Percentiles rank a stretch among this genome's conserved stretches.
phyloP scores from a whole-genome alignment of 768 basidiomycete species.

The Sarcodon aspratus region DNA sequence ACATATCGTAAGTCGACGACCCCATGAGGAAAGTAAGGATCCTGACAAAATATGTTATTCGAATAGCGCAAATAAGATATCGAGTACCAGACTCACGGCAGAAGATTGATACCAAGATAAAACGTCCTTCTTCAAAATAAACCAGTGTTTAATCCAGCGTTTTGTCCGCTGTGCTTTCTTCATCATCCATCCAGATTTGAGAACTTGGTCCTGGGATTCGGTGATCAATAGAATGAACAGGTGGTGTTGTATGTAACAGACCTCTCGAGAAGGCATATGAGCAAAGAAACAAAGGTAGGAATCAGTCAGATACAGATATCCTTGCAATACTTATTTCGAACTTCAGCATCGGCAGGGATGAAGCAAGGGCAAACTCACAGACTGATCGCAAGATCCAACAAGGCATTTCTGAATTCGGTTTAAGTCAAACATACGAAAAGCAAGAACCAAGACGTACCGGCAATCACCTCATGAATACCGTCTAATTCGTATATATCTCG shows the following conservation, averaged over 20 bases:
- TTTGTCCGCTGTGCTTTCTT: slow-evolving; percentile 87
- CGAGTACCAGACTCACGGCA: slow-evolving; percentile 39
- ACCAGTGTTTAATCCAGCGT: slow-evolving; percentile 93
- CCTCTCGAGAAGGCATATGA: slow-evolving; percentile 85
- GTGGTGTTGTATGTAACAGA: slow-evolving; percentile 17
- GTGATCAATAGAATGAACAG: slow-evolving; percentile 2
- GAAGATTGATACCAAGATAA: slow-evolving; percentile 96
- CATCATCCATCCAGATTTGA: slow-evolving; percentile 84
- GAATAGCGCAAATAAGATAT: not conserved
- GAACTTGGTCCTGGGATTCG: slow-evolving; percentile 62
- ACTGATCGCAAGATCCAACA: slow-evolving; percentile 90
- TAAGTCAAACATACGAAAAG: not conserved
- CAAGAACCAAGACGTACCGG: slow-evolving; percentile 37
- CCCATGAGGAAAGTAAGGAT: slow-evolving; percentile 96
- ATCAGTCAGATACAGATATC: slow-evolving; percentile 94
- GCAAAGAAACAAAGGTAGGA: slow-evolving; percentile 95
- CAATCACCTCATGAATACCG: slow-evolving; percentile 75
- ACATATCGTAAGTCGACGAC: slow-evolving; percentile 94
- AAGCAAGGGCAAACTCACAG: slow-evolving; percentile 39
- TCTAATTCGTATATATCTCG: slow-evolving; percentile 79
- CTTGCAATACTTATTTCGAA: slow-evolving; percentile 65
- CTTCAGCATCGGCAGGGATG: not conserved
- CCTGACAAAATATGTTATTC: slow-evolving; percentile 32
- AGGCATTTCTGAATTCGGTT: slow-evolving; percentile 60
- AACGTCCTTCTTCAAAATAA: slow-evolving; percentile 90